These are phyloP conservation scores for Ensete ventricosum DNA, from an alignment of 176 grass and related monocot genomes.

Conservation along the genomic window DNA sequence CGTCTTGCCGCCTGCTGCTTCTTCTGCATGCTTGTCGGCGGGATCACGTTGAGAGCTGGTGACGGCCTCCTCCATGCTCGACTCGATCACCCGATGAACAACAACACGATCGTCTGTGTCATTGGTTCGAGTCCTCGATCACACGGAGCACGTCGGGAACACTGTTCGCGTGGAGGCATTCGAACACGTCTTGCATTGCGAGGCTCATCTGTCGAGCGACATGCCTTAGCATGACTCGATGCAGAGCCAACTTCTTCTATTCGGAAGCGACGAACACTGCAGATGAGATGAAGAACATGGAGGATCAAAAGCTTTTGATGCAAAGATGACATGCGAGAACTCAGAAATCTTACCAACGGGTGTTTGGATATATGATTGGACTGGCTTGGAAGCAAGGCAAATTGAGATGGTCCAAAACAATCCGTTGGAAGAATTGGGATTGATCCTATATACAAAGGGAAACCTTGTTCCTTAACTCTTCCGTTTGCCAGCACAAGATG, in stretches of 20 bases:
- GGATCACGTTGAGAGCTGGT: background rate
- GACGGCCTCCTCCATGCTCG: background rate
- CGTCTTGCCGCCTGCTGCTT: conserved; percentile 28
- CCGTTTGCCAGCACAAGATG: background rate
- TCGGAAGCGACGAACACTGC: too few species aligned
- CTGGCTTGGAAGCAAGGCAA: background rate
- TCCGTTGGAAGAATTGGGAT: background rate
- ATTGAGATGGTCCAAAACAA: background rate
- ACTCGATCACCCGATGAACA: background rate
- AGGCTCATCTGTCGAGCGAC: too few species aligned
- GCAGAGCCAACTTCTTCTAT: too few species aligned
- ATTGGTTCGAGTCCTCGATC: background rate
- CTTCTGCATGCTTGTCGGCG: conserved; percentile 25
- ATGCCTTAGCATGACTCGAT: too few species aligned
- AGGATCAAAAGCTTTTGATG: too few species aligned
- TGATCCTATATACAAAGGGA: background rate
- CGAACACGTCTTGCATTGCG: too few species aligned
- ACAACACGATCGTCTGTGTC: background rate
- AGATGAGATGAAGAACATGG: too few species aligned
- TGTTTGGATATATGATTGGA: too few species aligned
- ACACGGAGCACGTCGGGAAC: background rate
- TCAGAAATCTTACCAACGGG: too few species aligned
- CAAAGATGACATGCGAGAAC: too few species aligned
- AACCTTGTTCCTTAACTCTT: background rate
- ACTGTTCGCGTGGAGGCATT: too few species aligned